phyloP scores from a whole-genome alignment of 1,139 yeast species.

The Kurtzmaniella quercitrusa region DNA sequence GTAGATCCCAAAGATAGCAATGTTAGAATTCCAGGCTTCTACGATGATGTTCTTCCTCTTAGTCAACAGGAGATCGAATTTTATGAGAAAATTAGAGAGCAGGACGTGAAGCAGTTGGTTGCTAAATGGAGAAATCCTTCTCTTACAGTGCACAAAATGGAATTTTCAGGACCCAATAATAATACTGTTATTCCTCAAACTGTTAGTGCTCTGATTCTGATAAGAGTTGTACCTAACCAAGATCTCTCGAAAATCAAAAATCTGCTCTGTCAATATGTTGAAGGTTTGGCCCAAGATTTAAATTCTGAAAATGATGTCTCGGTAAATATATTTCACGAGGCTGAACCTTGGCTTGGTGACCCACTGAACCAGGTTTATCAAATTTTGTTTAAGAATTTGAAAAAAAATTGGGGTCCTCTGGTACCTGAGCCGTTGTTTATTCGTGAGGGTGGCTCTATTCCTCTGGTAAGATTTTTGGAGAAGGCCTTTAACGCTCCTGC shows the following conservation, averaged over 20 bases:
- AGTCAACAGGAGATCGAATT: constrained; percentile 51
- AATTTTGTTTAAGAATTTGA: constrained; percentile 56
- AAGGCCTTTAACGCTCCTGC: constrained; percentile 82
- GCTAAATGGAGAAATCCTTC: constrained; percentile 94
- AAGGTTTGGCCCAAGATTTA: constrained; percentile 29
- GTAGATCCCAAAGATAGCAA: constrained; percentile 52
- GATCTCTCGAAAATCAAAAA: constrained; percentile 55
- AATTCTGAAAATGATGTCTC: constrained; percentile 57
- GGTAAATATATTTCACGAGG: constrained; percentile 68
- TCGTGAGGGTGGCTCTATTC: constrained; percentile 96
- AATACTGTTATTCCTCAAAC: constrained; percentile 84
- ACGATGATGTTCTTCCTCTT: constrained; percentile 58
- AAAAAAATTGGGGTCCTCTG: constrained; percentile 58
- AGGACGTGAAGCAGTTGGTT: constrained; percentile 52
- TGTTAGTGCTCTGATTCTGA: constrained; percentile 72
- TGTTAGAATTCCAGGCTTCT: constrained; percentile 66
- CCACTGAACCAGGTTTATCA: constrained; percentile 70
- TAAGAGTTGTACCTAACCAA: constrained; percentile 90
- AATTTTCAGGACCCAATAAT: constrained; percentile 87
- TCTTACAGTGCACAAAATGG: constrained; percentile 79
- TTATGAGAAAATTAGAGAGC: constrained; percentile 57
- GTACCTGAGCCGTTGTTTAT: constrained; percentile 70
- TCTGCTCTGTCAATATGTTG: constrained; percentile 45
- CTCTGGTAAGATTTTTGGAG: constrained; percentile 82
- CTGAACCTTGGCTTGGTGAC: constrained; percentile 96